Percentiles rank a stretch among this genome's conserved stretches.
phyloP scores from a whole-genome alignment of 345 rosid species.

The Pistacia integerrima region DNA sequence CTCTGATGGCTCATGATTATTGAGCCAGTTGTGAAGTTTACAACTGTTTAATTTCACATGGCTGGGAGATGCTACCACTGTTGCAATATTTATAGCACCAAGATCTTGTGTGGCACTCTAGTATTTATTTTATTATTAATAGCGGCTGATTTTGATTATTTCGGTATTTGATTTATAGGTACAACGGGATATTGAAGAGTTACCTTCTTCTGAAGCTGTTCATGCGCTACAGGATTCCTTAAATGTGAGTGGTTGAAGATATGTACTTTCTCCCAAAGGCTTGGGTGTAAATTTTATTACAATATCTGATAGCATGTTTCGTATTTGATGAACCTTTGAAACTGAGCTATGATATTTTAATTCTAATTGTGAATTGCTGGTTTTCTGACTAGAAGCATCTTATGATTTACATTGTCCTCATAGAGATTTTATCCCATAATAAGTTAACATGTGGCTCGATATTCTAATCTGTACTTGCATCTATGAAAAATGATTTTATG shows the following conservation, averaged over 20 bases:
- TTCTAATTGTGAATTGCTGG: background rate
- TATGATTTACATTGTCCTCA: background rate
- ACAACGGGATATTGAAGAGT: slow-evolving; percentile 96
- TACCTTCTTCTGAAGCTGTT: slow-evolving; percentile 93
- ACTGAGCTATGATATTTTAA: slow-evolving; percentile 2
- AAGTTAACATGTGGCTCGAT: background rate
- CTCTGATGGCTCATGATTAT: slow-evolving; percentile 1
- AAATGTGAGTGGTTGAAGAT: slow-evolving; percentile 53
- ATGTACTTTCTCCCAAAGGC: slow-evolving; percentile 13
- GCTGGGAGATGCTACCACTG: background rate
- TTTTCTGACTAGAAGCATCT: background rate
- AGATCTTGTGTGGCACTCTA: slow-evolving; percentile 4
- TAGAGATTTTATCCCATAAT: background rate
- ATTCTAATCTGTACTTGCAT: background rate
- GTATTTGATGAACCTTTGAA: background rate
- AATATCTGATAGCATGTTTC: background rate
- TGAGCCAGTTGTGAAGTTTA: background rate
- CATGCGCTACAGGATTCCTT: slow-evolving; percentile 75
- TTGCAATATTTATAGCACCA: slow-evolving; percentile 6
- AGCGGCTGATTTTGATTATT: background rate
- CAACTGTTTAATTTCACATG: background rate
- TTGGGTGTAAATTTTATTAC: slow-evolving; percentile 4
- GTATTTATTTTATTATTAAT: background rate
- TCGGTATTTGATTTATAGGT: slow-evolving; percentile 54
- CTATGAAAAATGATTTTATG: background rate